These are phyloP conservation scores for Coniosporium uncinatum DNA, from an alignment of 2,329 filamentous ascomycete genomes.

Conservation along the genomic window DNA sequence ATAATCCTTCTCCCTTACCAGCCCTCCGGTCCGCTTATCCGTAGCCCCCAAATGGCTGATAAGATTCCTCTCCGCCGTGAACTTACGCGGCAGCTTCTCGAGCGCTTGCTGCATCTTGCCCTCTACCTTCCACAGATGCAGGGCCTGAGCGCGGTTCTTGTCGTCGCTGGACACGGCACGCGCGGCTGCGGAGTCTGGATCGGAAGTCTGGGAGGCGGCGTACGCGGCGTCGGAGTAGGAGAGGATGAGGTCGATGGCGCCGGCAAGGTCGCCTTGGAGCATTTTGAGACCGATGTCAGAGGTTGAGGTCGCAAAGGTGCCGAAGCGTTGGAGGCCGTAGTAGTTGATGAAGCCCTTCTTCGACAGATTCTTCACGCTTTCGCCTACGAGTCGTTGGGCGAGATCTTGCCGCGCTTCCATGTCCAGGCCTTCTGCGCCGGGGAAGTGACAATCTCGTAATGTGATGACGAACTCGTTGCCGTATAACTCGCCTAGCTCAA, in stretches of 20 bases:
- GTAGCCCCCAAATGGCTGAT: constrained; percentile 64
- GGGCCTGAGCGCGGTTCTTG: constrained; percentile 69
- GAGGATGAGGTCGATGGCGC: constrained; percentile 73
- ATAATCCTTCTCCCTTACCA: constrained; percentile 58
- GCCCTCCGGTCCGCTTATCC: constrained; percentile 32
- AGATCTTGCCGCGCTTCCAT: constrained; percentile 32
- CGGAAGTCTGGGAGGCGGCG: constrained; percentile 8
- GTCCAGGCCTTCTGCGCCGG: constrained; percentile 28
- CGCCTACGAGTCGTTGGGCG: constrained; percentile 42
- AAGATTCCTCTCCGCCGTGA: constrained; percentile 72
- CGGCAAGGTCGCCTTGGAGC: constrained; percentile 74
- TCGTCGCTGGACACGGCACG: constrained; percentile 50
- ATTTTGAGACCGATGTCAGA: constrained; percentile 83
- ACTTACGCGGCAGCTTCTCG: constrained; percentile 69
- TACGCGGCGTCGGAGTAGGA: constrained; percentile 63
- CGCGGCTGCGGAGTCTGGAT: neutral
- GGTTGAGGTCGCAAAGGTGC: constrained; percentile 80
- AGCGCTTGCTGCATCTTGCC: constrained; percentile 56
- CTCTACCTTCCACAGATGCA: constrained; percentile 65
- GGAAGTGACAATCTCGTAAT: constrained; percentile 75
- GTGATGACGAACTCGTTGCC: constrained; percentile 96
- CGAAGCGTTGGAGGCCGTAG: constrained; percentile 96
- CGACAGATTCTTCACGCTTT: constrained; percentile 61
- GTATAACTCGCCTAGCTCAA: constrained; percentile 76
- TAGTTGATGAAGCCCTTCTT: constrained; percentile 92